phyloP scores from a whole-genome alignment of 192 early-diverging fungal genomes.

The Dispira parvispora region DNA sequence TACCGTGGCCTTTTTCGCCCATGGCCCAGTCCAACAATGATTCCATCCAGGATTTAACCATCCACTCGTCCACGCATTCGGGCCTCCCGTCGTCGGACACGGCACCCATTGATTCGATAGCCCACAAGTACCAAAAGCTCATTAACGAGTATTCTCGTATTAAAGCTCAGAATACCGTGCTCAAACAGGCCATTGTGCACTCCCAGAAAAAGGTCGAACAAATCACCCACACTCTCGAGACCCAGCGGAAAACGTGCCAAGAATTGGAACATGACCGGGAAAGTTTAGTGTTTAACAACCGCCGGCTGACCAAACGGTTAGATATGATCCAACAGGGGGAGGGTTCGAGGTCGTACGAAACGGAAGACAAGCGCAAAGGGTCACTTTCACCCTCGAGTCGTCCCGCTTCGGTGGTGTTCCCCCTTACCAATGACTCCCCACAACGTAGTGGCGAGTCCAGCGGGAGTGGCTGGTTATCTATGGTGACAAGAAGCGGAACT shows the following conservation, averaged over 20 bases:
- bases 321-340: not conserved
- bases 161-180: slow-evolving; percentile 7
- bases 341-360: too few relatives aligned
- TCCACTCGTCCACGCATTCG: not conserved
- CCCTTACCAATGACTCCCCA: too few relatives aligned
- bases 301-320: slow-evolving; percentile 6
- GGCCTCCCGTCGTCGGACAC: not conserved
- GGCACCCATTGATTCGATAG: slow-evolving; percentile 1
- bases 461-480: not conserved
- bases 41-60: too few relatives aligned
- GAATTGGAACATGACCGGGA: not conserved
- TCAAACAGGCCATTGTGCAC: slow-evolving; percentile 6
- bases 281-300: slow-evolving; percentile 3
- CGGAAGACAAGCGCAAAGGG: too few relatives aligned
- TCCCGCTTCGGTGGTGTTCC: too few relatives aligned
- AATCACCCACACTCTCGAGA: not conserved
- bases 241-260: not conserved
- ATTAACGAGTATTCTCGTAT: slow-evolving; percentile 8
- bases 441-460: too few relatives aligned
- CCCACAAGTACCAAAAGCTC: slow-evolving; percentile 9
- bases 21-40: too few relatives aligned
- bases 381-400: too few relatives aligned
- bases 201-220: not conserved
- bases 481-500: too few relatives aligned
- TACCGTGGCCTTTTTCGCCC: too few relatives aligned